These are phyloP conservation scores for Maudiozyma bulderi DNA, from an alignment of 805 yeast species.

Conservation along the genomic window DNA sequence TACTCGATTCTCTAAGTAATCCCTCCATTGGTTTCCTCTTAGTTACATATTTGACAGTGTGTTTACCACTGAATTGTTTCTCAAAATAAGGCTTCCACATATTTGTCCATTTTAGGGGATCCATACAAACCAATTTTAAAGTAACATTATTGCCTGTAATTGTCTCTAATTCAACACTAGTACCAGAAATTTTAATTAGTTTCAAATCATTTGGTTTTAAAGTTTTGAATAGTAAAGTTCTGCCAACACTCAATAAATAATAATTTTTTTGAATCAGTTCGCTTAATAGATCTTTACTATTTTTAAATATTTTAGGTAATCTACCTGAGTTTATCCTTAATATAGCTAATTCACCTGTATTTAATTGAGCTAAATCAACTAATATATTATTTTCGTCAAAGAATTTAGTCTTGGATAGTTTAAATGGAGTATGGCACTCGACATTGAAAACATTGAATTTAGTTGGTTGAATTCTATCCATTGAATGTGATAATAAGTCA, in stretches of 20 bases:
- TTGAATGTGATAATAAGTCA: slow-evolving; percentile 17
- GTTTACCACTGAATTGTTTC: not conserved
- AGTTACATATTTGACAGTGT: not conserved
- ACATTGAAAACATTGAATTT: slow-evolving; percentile 11
- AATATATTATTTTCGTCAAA: slow-evolving; percentile 9
- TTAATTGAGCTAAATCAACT: slow-evolving; percentile 21
- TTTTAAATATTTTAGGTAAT: slow-evolving; percentile 5
- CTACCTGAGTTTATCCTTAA: slow-evolving; percentile 18
- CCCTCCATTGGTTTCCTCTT: not conserved
- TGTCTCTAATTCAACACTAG: slow-evolving; percentile 13
- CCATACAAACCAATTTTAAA: slow-evolving; percentile 15
- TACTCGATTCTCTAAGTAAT: not conserved
- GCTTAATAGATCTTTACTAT: slow-evolving; percentile 7
- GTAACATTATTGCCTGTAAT: slow-evolving; percentile 15
- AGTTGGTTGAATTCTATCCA: slow-evolving; percentile 12
- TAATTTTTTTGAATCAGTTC: slow-evolving; percentile 8
- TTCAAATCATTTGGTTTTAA: slow-evolving; percentile 17
- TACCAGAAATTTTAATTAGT: slow-evolving; percentile 4
- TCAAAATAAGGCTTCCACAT: slow-evolving; percentile 18
- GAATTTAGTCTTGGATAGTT: slow-evolving; percentile 12
- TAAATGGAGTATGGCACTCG: slow-evolving; percentile 16
- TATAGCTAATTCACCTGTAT: slow-evolving; percentile 21
- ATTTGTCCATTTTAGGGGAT: slow-evolving; percentile 19
- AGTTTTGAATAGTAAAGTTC: slow-evolving; percentile 21
- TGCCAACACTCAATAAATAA: slow-evolving; percentile 14